phyloP scores from a whole-genome alignment of 2,329 filamentous ascomycete genomes.

The Venturia carpophila region DNA sequence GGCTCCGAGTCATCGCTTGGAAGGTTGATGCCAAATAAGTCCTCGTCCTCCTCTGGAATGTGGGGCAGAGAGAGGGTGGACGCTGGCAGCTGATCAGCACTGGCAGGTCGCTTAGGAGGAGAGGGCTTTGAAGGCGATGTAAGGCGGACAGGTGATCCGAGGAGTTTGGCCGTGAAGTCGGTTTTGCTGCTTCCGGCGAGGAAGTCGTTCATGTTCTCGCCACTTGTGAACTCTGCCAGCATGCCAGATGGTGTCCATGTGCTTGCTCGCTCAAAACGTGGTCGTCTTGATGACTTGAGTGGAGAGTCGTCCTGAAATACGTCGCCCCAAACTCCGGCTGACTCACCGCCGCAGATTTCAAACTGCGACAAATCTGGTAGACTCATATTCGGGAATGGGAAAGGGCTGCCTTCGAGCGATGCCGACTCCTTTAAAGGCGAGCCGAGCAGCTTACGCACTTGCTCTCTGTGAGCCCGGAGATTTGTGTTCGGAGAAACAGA shows the following conservation, averaged over 20 bases:
- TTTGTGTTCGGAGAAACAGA: conserved; percentile 93
- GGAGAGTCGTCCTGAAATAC: conserved; percentile 47
- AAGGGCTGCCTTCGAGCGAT: conserved; percentile 45
- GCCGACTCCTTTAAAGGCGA: conserved; percentile 58
- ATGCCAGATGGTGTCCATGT: conserved; percentile 48
- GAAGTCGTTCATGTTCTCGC: conserved; percentile 1
- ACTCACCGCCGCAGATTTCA: conserved; percentile 36
- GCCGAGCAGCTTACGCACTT: conserved; percentile 71
- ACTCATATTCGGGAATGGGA: conserved; percentile 43
- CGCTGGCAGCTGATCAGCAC: conserved; percentile 20
- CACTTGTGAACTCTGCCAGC: conserved; percentile 52
- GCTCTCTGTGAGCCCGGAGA: conserved; percentile 76
- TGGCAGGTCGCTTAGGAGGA: conserved; percentile 1
- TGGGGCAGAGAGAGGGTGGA: conserved; percentile 19
- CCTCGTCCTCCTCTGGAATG: conserved; percentile 15
- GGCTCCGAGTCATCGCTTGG: conserved; percentile 53
- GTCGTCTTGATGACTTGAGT: conserved; percentile 40
- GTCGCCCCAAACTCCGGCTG: conserved; percentile 47
- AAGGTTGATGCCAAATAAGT: conserved; percentile 33
- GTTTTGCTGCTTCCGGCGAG: conserved; percentile 19
- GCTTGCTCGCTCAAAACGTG: conserved; percentile 55
- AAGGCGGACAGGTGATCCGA: conserved; percentile 25
- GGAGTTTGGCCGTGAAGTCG: conserved; percentile 18
- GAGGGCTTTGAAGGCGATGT: conserved; percentile 29
- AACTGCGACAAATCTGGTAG: conserved; percentile 31